phyloP scores from a whole-genome alignment of 129 eudicot genomes.

The Glebionis coronaria region DNA sequence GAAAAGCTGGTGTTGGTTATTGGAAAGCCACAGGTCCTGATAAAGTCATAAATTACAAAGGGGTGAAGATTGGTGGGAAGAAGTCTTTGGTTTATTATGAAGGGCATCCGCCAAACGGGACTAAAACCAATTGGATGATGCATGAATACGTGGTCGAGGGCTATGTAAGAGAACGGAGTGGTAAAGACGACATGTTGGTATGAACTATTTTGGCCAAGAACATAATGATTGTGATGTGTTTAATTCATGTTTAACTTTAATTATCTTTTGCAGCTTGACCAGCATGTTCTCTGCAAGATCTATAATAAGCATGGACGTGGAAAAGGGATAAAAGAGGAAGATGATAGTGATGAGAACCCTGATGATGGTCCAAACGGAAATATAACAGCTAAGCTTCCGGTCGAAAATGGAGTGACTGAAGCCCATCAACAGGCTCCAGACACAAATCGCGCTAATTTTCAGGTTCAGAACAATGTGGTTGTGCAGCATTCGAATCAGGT shows the following conservation, averaged over 20 bases:
- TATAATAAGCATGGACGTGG: background rate
- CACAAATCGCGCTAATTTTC: background rate
- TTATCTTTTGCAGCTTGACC: conserved; percentile 18
- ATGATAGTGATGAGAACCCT: background rate
- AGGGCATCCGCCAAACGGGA: conserved; percentile 13
- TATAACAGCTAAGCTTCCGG: background rate
- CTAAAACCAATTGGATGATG: conserved; percentile 33
- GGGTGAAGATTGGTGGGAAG: conserved; percentile 6
- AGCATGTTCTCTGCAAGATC: conserved; percentile 22
- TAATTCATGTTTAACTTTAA: background rate
- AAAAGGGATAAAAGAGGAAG: background rate
- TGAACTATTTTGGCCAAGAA: background rate
- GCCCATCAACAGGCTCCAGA: conserved; percentile 8
- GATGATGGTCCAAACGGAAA: background rate
- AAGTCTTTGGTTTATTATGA: conserved; percentile 20
- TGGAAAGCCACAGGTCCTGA: conserved; percentile 36
- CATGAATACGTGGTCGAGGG: conserved; percentile 25
- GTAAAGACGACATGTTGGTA: conserved; percentile 4
- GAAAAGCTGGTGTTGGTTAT: conserved; percentile 25
- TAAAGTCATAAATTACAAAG: conserved; percentile 2
- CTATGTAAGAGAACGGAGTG: background rate
- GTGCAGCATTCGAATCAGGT: background rate
- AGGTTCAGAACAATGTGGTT: conserved; percentile 1
- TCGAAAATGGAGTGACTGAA: background rate
- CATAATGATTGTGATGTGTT: background rate